A percentile compares a stretch with the other conserved stretches of the same genome.
phyloP scores from a whole-genome alignment of 2,329 filamentous ascomycete species.

The Raffaelea arxii region DNA sequence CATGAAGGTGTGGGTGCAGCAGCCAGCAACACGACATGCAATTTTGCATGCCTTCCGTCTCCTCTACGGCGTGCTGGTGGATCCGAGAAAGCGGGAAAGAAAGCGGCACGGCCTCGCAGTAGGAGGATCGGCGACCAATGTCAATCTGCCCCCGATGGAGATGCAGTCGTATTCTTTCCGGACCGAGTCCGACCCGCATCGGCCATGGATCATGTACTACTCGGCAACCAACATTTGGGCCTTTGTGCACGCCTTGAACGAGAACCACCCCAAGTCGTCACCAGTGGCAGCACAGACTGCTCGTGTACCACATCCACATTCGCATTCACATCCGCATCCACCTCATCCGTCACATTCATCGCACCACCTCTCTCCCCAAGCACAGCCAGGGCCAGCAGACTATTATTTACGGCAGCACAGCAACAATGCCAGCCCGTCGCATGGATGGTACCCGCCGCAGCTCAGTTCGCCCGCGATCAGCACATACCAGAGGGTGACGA shows the following conservation, averaged over 20 bases:
- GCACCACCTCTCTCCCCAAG: too few relatives aligned
- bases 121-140: neutral
- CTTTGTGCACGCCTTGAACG: constrained; percentile 72
- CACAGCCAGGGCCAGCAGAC: too few relatives aligned
- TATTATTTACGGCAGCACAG: too few relatives aligned
- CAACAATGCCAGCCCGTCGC: neutral
- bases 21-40: constrained; percentile 66
- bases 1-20: constrained; percentile 72
- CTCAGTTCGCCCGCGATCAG: neutral
- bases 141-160: constrained; percentile 25
- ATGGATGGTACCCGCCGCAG: neutral
- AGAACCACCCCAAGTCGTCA: constrained; percentile 15
- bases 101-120: constrained; percentile 10
- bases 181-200: constrained; percentile 71
- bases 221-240: constrained; percentile 79
- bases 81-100: constrained; percentile 25
- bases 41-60: constrained; percentile 79
- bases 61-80: constrained; percentile 62
- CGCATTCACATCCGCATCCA: too few relatives aligned
- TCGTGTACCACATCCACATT: neutral
- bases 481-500: constrained; percentile 25
- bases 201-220: constrained; percentile 87
- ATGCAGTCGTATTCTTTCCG: constrained; percentile 56
- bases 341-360: too few relatives aligned
- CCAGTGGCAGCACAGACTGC: neutral